Evolutionary conservation across 2,329 filamentous ascomycete species (phyloP).

Genomic region (Aureobasidium sp.): DNA sequence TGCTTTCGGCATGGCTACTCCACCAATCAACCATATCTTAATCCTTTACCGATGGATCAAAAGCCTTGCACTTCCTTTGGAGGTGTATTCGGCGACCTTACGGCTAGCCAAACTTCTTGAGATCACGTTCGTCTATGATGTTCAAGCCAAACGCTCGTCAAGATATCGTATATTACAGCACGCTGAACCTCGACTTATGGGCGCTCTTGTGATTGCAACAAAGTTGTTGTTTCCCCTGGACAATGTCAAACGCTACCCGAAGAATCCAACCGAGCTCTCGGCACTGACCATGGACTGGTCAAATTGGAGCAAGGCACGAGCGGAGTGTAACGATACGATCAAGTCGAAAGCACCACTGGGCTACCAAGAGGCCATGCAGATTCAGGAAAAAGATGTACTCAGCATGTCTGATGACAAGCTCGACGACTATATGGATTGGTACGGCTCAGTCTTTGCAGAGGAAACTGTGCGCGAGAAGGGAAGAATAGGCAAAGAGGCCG

Average conservation of each 20-base stretch:
- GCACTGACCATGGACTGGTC: slow-evolving; percentile 64
- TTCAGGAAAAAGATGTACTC: slow-evolving; percentile 57
- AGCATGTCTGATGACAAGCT: slow-evolving; percentile 55
- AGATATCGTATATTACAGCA: slow-evolving; percentile 49
- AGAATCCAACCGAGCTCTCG: slow-evolving; percentile 49
- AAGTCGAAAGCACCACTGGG: slow-evolving; percentile 25
- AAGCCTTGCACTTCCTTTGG: slow-evolving; percentile 67
- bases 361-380: slow-evolving; percentile 42
- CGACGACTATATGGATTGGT: slow-evolving; percentile 75
- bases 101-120: slow-evolving; percentile 47
- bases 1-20: slow-evolving; percentile 65
- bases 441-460: slow-evolving; percentile 58
- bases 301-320: slow-evolving; percentile 55
- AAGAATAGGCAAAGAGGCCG: slow-evolving; percentile 27
- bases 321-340: slow-evolving; percentile 21
- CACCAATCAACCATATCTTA: slow-evolving; percentile 62
- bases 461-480: slow-evolving; percentile 34
- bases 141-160: slow-evolving; percentile 23
- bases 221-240: slow-evolving; percentile 78
- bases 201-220: slow-evolving; percentile 64
- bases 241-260: slow-evolving; percentile 44
- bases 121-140: slow-evolving; percentile 50
- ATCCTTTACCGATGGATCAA: slow-evolving; percentile 64
- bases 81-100: slow-evolving; percentile 55
- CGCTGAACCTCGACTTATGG: slow-evolving; percentile 69